Conservation (phyloP, 2,329 filamentous ascomycete genomes). For the Pseudogymnoascus sp. region DNA sequence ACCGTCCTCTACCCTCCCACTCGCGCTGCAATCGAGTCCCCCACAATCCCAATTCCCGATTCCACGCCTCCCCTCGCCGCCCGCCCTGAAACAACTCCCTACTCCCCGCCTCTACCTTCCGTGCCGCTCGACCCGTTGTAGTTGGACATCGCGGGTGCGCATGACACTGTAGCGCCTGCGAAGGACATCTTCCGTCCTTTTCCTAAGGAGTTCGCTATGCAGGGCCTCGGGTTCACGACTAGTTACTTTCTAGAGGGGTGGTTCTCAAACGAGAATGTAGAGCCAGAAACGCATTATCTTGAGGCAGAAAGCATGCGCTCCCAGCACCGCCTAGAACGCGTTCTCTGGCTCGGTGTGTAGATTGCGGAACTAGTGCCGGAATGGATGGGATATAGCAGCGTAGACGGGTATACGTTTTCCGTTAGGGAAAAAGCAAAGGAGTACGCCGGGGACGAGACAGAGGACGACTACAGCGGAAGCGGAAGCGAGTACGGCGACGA, state of each 20-base stretch:
- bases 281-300: constrained; percentile 24
- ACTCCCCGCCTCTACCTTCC: too few species aligned
- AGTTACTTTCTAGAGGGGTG: constrained; percentile 24
- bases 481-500: background rate
- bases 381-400: background rate
- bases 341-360: background rate
- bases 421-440: background rate
- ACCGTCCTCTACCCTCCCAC: constrained; percentile 7
- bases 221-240: constrained; percentile 25
- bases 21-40: constrained; percentile 18
- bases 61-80: background rate
- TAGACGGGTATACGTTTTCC: background rate
- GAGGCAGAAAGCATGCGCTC: constrained; percentile 15
- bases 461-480: background rate
- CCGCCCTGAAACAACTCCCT: too few species aligned
- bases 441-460: background rate
- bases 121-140: background rate
- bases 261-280: constrained; percentile 26
- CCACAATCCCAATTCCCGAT: constrained; percentile 22
- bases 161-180: background rate
- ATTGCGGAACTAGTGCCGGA: background rate
- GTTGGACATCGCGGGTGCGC: background rate
- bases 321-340: background rate
- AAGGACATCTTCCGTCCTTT: constrained; percentile 25
- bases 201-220: constrained; percentile 28